These are phyloP conservation scores for Myxozyma nipponensis DNA, from an alignment of 805 yeast genomes.

Conservation along the genomic window DNA sequence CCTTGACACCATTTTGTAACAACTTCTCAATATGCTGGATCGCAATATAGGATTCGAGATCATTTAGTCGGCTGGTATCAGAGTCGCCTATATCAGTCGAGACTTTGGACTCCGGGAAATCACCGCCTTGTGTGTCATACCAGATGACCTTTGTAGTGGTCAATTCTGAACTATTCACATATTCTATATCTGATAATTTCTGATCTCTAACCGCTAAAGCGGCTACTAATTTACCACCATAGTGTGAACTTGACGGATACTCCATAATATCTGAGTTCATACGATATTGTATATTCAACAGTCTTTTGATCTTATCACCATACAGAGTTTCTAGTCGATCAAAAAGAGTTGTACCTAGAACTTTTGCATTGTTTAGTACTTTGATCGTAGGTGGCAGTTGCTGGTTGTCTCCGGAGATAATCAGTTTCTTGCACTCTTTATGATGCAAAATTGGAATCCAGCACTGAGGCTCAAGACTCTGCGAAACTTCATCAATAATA, in stretches of 20 bases:
- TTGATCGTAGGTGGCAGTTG: constrained; percentile 91
- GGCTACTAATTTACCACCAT: constrained; percentile 60
- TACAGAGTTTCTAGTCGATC: constrained; percentile 63
- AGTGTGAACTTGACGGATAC: constrained; percentile 67
- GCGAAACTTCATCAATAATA: constrained; percentile 94
- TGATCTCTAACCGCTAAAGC: constrained; percentile 51
- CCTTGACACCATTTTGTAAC: constrained; percentile 49
- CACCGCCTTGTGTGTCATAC: constrained; percentile 94
- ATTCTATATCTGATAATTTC: constrained; percentile 53
- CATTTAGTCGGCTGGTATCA: constrained; percentile 61
- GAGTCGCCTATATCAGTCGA: constrained; percentile 31
- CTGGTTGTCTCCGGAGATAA: constrained; percentile 89
- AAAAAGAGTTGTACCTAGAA: constrained; percentile 66
- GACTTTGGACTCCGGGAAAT: constrained; percentile 59
- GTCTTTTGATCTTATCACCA: constrained; percentile 47
- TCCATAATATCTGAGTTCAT: constrained; percentile 78
- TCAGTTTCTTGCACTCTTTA: constrained; percentile 51
- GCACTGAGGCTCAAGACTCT: constrained; percentile 89
- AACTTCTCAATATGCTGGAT: constrained; percentile 53
- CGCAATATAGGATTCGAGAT: constrained; percentile 67
- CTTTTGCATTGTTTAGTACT: constrained; percentile 40
- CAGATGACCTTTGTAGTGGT: constrained; percentile 60
- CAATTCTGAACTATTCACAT: constrained; percentile 49
- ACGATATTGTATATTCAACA: constrained; percentile 78
- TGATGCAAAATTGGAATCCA: constrained; percentile 87